Conservation (phyloP, 176 grass and related monocot species). For the Elaeis guineensis region DNA sequence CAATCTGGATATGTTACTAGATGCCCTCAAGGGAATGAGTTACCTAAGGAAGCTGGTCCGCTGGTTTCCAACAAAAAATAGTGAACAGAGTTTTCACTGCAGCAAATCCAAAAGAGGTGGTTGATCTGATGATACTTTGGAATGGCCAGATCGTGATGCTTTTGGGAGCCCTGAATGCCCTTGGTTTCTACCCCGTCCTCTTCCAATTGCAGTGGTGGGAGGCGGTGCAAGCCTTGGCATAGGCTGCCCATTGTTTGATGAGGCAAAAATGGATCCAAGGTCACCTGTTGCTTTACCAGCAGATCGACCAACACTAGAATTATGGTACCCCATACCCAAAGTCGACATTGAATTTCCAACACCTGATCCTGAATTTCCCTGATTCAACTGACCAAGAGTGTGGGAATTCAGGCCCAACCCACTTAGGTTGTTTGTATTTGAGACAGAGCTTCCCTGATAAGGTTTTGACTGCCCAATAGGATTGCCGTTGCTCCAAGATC, state of each 20-base stretch:
- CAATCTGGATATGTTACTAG: not conserved
- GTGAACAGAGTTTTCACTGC: constrained; percentile 22
- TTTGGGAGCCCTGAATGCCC: constrained; percentile 60
- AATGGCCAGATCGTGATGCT: constrained; percentile 46
- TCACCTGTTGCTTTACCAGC: constrained; percentile 36
- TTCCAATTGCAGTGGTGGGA: constrained; percentile 65
- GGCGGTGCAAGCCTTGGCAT: constrained; percentile 74
- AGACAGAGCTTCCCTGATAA: constrained; percentile 37
- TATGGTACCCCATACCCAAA: constrained; percentile 27
- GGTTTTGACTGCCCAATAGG: constrained; percentile 40
- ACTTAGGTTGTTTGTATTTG: constrained; percentile 25
- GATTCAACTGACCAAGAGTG: constrained; percentile 28
- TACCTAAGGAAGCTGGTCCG: too few relatives aligned
- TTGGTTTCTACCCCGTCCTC: constrained; percentile 85
- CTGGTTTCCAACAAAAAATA: not conserved
- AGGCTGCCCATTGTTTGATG: constrained; percentile 24
- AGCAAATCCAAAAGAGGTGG: constrained; percentile 73
- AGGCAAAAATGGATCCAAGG: constrained; percentile 37
- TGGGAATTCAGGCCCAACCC: constrained; percentile 30
- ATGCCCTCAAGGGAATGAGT: not conserved
- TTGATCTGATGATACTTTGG: constrained; percentile 46
- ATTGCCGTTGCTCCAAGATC: constrained; percentile 30
- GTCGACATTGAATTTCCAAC: constrained; percentile 28
- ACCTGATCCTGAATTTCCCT: constrained; percentile 29
- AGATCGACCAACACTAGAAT: constrained; percentile 17